phyloP scores from a whole-genome alignment of 441 rosid genomes.

The Pelargonium australe region DNA sequence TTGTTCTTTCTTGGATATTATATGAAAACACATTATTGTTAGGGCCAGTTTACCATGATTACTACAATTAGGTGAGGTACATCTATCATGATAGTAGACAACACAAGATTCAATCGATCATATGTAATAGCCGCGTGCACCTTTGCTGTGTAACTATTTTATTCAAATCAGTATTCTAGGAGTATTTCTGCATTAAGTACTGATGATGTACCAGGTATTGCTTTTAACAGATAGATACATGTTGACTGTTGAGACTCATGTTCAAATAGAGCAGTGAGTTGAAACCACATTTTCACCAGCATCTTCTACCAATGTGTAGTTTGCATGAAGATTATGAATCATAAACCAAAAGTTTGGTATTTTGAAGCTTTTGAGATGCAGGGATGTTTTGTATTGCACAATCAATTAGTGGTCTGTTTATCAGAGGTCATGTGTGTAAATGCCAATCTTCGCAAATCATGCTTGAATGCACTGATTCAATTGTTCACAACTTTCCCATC shows the following conservation, averaged over 20 bases:
- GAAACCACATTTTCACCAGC: slow-evolving; percentile 5
- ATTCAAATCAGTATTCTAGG: neutral
- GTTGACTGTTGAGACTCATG: neutral
- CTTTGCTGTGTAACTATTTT: neutral
- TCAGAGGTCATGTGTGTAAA: neutral
- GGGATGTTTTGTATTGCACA: neutral
- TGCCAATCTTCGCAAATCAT: slow-evolving; percentile 4
- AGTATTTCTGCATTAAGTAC: neutral
- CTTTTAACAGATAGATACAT: neutral
- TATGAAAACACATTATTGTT: neutral
- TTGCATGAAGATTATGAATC: neutral
- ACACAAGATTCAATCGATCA: neutral
- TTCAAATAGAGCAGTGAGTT: neutral
- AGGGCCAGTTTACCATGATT: neutral
- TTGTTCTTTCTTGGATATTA: neutral
- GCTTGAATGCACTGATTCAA: slow-evolving; percentile 1
- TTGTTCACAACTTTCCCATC: neutral
- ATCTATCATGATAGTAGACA: neutral
- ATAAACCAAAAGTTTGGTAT: neutral
- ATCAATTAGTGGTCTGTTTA: neutral
- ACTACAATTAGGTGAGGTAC: neutral
- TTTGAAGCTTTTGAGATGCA: neutral
- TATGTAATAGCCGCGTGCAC: neutral
- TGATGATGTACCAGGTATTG: neutral
- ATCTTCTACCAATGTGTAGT: neutral